Evolutionary conservation across 2,329 filamentous ascomycete species (phyloP).

Genomic region (Colletotrichum agaves): DNA sequence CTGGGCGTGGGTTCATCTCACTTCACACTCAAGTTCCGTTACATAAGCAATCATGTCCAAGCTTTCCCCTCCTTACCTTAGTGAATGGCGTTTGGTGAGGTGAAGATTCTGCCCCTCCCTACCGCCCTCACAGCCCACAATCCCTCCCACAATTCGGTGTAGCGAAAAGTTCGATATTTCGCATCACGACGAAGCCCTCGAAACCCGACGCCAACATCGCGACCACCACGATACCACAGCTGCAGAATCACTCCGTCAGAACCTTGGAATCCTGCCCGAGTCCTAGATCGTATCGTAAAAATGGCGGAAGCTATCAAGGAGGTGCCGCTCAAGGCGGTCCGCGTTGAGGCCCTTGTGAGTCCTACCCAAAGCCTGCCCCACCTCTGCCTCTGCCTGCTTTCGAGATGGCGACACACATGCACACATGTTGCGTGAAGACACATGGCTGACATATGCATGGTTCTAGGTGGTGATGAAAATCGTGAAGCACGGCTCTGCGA

Average conservation of each 20-base stretch:
- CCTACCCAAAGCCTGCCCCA: slow-evolving; percentile 46
- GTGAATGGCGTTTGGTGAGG: background rate
- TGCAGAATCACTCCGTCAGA: slow-evolving; percentile 43
- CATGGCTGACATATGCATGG: slow-evolving; percentile 38
- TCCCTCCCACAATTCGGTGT: slow-evolving; percentile 54
- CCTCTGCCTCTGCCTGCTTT: slow-evolving; percentile 43
- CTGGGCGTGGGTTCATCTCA: slow-evolving; percentile 3
- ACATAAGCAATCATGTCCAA: background rate
- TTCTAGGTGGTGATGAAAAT: slow-evolving; percentile 94
- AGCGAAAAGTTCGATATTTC: slow-evolving; percentile 58
- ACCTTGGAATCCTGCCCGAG: slow-evolving; percentile 38
- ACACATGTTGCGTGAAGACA: background rate
- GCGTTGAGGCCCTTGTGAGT: slow-evolving; percentile 93
- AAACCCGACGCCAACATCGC: slow-evolving; percentile 33
- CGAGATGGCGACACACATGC: slow-evolving; percentile 6
- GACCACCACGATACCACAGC: slow-evolving; percentile 42
- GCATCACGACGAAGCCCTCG: slow-evolving; percentile 41
- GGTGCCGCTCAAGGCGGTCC: slow-evolving; percentile 83
- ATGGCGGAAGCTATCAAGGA: slow-evolving; percentile 74
- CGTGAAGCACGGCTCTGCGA: slow-evolving; percentile 90
- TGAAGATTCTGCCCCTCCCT: slow-evolving; percentile 48
- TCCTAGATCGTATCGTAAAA: slow-evolving; percentile 47
- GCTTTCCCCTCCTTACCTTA: background rate
- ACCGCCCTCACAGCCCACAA: slow-evolving; percentile 55
- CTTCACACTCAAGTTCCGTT: background rate